Base-by-base conservation (phyloP, 2,329 filamentous ascomycete genomes). In the Clonostachys rhizophaga region DNA sequence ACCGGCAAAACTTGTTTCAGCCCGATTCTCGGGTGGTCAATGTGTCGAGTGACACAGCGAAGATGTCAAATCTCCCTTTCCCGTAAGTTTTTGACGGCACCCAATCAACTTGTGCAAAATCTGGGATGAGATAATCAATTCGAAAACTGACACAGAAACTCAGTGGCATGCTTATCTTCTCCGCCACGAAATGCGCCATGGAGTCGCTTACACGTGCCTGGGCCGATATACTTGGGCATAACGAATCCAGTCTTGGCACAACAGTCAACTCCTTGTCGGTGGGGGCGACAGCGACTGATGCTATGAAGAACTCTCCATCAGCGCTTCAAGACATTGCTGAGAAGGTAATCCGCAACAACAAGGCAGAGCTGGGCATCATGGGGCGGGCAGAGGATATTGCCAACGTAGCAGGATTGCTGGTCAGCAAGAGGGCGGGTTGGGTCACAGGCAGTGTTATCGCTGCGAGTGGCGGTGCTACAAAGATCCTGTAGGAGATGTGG, bases 301-400 rank as follows among this genome's bases (percentile, higher is more conserved):
- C 62, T 6, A 58, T 67, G 0, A 56, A 64, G 42, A 47, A 62
- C 24, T 65, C 58, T 30, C 60, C 58, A 1, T 56, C 62, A 0
- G 64, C 65, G 55, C 24, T 24, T 24, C 24, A 24, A 24, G 24
- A 24, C 24, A 24, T 24, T 8, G 24, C 24, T 24, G 24, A 24
- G 24, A 24, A 24, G 24, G 24, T 24, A 24, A 24, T 24, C 24
- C 24, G 24, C 24, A 24, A 24, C 24, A 24, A 24, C 24, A 24
- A 24, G 24, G 24, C 24, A 24, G 24, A 24, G 24, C 24, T 24
- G 24, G 24, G 24, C 6, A 8, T 24, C 0, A 55, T 64, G 40
- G 64, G 62, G 8, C 60, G 66, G 42, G 60, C 63, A 1, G 58
- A 66, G 6, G 65, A 68, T 13, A 58, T 67, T 11, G 65, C 65